Evolutionary conservation across 164 flowering plant species (phyloP).

Genomic region (Chimonanthus salicifolius): DNA sequence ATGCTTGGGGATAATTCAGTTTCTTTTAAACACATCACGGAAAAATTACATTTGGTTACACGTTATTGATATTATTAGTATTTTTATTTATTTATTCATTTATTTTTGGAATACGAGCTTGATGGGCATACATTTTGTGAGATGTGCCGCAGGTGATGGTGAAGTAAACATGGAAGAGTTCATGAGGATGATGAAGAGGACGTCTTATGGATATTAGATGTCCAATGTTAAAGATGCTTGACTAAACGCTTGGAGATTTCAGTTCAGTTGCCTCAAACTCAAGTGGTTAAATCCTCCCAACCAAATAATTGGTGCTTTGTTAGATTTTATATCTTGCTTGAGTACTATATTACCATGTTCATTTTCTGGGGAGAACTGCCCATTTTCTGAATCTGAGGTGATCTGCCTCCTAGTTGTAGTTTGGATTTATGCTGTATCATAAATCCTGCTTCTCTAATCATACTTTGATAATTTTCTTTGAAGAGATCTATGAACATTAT

Average conservation of each 20-base stretch:
- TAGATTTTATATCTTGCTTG: background rate
- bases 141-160: conserved; percentile 66
- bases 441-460: background rate
- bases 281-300: background rate
- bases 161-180: conserved; percentile 79
- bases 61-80: too few relatives aligned
- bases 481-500: background rate
- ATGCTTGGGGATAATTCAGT: too few relatives aligned
- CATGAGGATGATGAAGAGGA: conserved; percentile 82
- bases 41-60: too few relatives aligned
- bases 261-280: background rate
- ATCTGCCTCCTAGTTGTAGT: background rate
- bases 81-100: background rate
- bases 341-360: too few relatives aligned
- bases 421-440: background rate
- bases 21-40: too few relatives aligned
- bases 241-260: background rate
- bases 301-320: background rate
- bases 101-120: background rate
- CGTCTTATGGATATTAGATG: conserved; percentile 17
- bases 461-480: background rate
- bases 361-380: background rate
- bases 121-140: background rate
- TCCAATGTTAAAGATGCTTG: background rate
- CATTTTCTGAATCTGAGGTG: background rate